Conservation (phyloP, 306 rosid genomes). For the Cucumis hystrix region DNA sequence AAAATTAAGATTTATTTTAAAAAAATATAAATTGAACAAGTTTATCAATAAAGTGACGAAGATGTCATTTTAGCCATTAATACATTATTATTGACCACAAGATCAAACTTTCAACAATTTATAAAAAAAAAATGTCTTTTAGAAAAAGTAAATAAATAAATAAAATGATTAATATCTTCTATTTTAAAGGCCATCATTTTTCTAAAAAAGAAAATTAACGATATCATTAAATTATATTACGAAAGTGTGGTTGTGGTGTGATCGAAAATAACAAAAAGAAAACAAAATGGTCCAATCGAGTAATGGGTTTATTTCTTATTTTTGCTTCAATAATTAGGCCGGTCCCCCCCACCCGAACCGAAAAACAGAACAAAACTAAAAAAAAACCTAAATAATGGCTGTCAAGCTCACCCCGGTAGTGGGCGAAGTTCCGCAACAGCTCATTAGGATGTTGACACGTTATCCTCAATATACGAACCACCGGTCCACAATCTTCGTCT, state of each 20-base stretch:
- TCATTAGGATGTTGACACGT: not conserved
- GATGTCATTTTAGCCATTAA: too few relatives aligned
- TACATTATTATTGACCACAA: too few relatives aligned
- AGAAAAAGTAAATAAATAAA: too few relatives aligned
- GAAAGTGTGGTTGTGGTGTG: not conserved
- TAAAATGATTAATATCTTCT: not conserved
- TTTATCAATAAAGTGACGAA: too few relatives aligned
- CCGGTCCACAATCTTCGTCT: not conserved
- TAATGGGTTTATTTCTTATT: not conserved
- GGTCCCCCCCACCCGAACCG: constrained; percentile 1
- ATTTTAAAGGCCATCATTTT: not conserved
- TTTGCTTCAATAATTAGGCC: not conserved
- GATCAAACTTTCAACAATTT: too few relatives aligned
- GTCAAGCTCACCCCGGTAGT: not conserved
- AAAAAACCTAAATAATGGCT: not conserved
- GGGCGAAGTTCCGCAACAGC: not conserved
- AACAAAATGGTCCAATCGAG: not conserved
- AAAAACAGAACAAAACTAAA: not conserved
- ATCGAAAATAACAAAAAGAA: not conserved
- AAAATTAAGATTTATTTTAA: too few relatives aligned
- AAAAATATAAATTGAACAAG: too few relatives aligned
- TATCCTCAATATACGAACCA: not conserved
- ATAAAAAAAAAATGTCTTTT: too few relatives aligned
- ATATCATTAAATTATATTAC: not conserved
- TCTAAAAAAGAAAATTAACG: not conserved